Base-by-base conservation (phyloP, 78 protist genomes). In the Speleostelium caveatum region DNA sequence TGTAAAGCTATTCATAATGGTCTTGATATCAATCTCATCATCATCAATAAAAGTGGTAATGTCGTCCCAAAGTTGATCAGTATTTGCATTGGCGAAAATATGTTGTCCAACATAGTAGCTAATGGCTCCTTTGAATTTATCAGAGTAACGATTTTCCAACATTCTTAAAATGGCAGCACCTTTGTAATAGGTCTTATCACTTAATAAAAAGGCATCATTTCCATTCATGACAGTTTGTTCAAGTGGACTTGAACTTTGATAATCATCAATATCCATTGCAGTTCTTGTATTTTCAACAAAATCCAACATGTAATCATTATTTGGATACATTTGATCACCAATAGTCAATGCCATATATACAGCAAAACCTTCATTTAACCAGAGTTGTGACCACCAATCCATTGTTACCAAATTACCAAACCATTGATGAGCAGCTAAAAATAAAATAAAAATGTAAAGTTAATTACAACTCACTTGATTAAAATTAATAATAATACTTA, bases 361-460 rank as follows among this genome's bases (percentile, higher is more conserved):
- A 10, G 98, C 98, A 62, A 96, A 96, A 33, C 96, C 96, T 74
- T 96, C 98, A 65, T 96, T 96, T 35, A 96, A 89, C 98, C 98
- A 97, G 28, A 98, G 87, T 66, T 96, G 87, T 28, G 71, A 77
- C 99, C 99, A 98, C 98, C 98, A 97, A 35, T 87, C 96, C 97
- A 96, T 95, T 36, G 99, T 96, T 16, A 96, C 98, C 33, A 98
- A 94, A 71, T 98, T 98, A 35, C 99, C 99, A 73, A 98, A 98
- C 96, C 96, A 95, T 36, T 67, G 94, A 55, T 96, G 96, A n/a
- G 96, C 94, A 21, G 68, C n/a, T n/a, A n/a, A n/a, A n/a, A n/a
- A n/a, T n/a, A n/a, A n/a, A n/a, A n/a, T n/a, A n/a, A n/a, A n/a
- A n/a, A n/a, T n/a, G n/a, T n/a, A n/a, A n/a, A n/a, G n/a, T n/a